Percentiles rank a stretch among this genome's conserved stretches.
phyloP scores from a whole-genome alignment of 2,329 filamentous ascomycete species.

The Talaromyces sp. region DNA sequence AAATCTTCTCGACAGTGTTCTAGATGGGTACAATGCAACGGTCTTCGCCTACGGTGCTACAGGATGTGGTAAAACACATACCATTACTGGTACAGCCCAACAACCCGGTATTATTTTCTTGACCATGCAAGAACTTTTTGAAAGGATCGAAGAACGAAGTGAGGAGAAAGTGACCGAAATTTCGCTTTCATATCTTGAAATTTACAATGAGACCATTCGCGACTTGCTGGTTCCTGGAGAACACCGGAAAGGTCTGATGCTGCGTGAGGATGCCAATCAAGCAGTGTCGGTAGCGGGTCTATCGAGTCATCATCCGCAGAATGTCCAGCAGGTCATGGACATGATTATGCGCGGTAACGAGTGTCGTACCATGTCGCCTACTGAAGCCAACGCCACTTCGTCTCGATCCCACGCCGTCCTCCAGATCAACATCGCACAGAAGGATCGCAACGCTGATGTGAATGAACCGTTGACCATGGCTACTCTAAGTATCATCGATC shows the following conservation, averaged over 20 bases:
- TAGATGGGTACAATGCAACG: slow-evolving; percentile 97
- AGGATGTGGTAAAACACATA: slow-evolving; percentile 97
- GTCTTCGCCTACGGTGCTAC: slow-evolving; percentile 98
- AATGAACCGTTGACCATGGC: slow-evolving; percentile 98
- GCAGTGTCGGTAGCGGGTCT: slow-evolving; percentile 86
- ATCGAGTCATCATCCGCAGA: slow-evolving; percentile 84
- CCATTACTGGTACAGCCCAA: slow-evolving; percentile 86
- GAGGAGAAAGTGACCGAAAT: slow-evolving; percentile 87
- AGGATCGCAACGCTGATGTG: slow-evolving; percentile 86
- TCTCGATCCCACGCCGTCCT: slow-evolving; percentile 95
- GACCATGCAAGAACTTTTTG: slow-evolving; percentile 98
- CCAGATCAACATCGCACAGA: slow-evolving; percentile 93
- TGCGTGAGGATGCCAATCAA: slow-evolving; percentile 92
- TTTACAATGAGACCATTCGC: slow-evolving; percentile 98
- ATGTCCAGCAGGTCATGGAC: slow-evolving; percentile 97
- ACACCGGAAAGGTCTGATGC: slow-evolving; percentile 79
- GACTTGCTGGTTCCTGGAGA: slow-evolving; percentile 85
- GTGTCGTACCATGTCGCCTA: slow-evolving; percentile 91
- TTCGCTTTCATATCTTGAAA: slow-evolving; percentile 91
- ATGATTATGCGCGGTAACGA: slow-evolving; percentile 97
- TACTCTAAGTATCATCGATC: slow-evolving; percentile 94
- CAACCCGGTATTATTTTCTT: slow-evolving; percentile 97
- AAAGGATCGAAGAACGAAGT: slow-evolving; percentile 83
- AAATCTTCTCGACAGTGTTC: slow-evolving; percentile 83
- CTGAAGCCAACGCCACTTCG: slow-evolving; percentile 94